Evolutionary conservation across 1,284 basidiomycete genomes (phyloP).

Genomic region (Cutaneotrichosporon sp.): DNA sequence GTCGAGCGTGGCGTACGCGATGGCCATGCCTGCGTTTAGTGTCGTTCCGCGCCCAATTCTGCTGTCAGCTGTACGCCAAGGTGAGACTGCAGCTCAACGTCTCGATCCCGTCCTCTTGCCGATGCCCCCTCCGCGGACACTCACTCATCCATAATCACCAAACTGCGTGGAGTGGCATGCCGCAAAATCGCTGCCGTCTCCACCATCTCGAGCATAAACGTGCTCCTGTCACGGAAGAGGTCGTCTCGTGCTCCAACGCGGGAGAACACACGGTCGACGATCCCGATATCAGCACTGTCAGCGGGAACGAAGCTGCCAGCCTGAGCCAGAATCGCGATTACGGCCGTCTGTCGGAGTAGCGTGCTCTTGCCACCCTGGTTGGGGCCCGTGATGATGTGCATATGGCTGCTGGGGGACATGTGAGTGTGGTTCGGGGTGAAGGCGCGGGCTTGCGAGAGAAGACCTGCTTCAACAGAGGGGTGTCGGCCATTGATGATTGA

Average conservation of each 20-base stretch:
- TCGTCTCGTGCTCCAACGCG: slow-evolving; percentile 96
- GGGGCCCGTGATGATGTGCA: slow-evolving; percentile 85
- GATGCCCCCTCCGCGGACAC: slow-evolving; percentile 5
- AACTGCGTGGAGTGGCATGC: slow-evolving; percentile 71
- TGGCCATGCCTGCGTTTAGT: slow-evolving; percentile 81
- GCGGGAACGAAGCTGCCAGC: slow-evolving; percentile 91
- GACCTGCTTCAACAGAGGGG: slow-evolving; percentile 84
- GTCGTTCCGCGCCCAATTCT: slow-evolving; percentile 85
- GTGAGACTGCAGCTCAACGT: too few species aligned
- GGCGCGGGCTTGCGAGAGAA: slow-evolving; percentile 65
- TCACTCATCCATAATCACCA: slow-evolving; percentile 91
- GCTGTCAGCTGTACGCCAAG: slow-evolving; percentile 10
- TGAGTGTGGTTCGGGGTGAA: slow-evolving; percentile 78
- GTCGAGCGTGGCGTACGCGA: slow-evolving; percentile 85
- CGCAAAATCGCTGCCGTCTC: slow-evolving; percentile 57
- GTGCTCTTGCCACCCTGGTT: slow-evolving; percentile 96
- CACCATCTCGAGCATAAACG: slow-evolving; percentile 62
- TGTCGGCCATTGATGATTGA: slow-evolving; percentile 76
- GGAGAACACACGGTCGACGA: slow-evolving; percentile 88
- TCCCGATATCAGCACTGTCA: slow-evolving; percentile 66
- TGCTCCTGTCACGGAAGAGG: slow-evolving; percentile 83
- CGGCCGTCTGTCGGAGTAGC: slow-evolving; percentile 81
- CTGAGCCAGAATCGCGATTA: slow-evolving; percentile 88
- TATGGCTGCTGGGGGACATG: slow-evolving; percentile 58
- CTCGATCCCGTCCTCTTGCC: too few species aligned